Base-by-base conservation (phyloP, 1,139 yeast genomes). In the Protomyces gravidus region DNA sequence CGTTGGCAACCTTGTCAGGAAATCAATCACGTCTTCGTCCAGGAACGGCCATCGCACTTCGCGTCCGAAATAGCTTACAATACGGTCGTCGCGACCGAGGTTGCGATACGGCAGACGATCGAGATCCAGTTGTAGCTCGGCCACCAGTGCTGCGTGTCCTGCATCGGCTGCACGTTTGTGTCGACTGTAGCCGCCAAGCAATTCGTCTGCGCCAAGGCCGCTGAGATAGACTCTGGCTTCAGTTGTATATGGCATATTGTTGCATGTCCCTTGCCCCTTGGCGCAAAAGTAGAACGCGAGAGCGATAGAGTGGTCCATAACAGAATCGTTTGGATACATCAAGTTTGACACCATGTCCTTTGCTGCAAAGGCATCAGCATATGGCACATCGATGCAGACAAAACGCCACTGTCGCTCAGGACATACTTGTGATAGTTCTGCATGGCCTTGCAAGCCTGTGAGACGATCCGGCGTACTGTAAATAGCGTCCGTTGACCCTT, bases 121-220 rank as follows among this genome's bases (percentile, higher is more conserved):
- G 45, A 94, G 83, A 68, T 92, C 97, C 59, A 78, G 73, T 17
- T 78, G 77, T 42, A 92, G 74, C 67, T 89, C 95, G 2, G 70
- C 69, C 1, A 74, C 72, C 17, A 85, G 70, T 27, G 73, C 74
- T 0, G 65, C 69, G 19, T 70, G 68, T 2, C 63, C 62, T 0
- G 48, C 61, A 1, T 67, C 61, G 32, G 65, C 66, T 50, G 64
- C 65, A 33, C 81, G 73, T 60, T 82, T 83, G 68, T 87, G 95
- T 40, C 95, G 73, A 1, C 89, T 86, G 70, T 92, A 92, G 0
- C 99, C 99, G 0, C 95, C 99, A 75, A 86, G 89, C 28, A 82
- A 74, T 71, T 92, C 98, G 72, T 92, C 99, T 0, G 98, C 98
- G 0, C 99, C 99, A n/a, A 92, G 76, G 0, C 99, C 98, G 62